Conservation (phyloP, 192 early-diverging fungal species). For the Mortierella alpina region DNA sequence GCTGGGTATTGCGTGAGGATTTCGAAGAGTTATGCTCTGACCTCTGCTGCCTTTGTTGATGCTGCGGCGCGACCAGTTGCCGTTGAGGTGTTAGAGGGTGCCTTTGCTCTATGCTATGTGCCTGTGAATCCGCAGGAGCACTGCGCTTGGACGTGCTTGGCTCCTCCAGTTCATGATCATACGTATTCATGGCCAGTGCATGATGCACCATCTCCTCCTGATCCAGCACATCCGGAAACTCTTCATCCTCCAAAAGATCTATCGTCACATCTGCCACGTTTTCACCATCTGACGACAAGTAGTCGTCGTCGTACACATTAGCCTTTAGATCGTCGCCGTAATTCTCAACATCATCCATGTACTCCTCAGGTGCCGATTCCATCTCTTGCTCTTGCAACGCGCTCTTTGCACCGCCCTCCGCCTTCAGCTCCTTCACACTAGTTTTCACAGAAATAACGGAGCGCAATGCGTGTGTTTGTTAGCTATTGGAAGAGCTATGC, state of each 20-base stretch:
- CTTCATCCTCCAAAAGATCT: slow-evolving; percentile 49
- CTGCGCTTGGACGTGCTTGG: not conserved
- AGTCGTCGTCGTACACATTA: slow-evolving; percentile 35
- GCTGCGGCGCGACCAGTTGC: slow-evolving; percentile 14
- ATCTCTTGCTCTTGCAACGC: slow-evolving; percentile 14
- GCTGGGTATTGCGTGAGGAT: slow-evolving; percentile 3
- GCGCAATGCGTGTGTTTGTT: not conserved
- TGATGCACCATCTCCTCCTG: slow-evolving; percentile 47
- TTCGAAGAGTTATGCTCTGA: slow-evolving; percentile 17
- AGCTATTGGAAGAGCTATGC: not conserved
- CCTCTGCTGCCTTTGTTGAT: slow-evolving; percentile 11
- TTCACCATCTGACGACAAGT: slow-evolving; percentile 49
- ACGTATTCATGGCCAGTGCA: slow-evolving; percentile 34
- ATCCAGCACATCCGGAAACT: slow-evolving; percentile 45
- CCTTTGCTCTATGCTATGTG: slow-evolving; percentile 1
- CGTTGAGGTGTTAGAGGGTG: slow-evolving; percentile 13
- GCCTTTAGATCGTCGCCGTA: slow-evolving; percentile 21
- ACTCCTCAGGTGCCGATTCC: slow-evolving; percentile 16
- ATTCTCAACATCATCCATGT: slow-evolving; percentile 47
- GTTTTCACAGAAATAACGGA: not conserved
- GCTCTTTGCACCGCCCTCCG: slow-evolving; percentile 21
- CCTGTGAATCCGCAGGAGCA: not conserved
- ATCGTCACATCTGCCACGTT: slow-evolving; percentile 57
- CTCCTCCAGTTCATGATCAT: slow-evolving; percentile 44
- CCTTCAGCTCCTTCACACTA: slow-evolving; percentile 53